Evolutionary conservation across 129 eudicot genomes (phyloP).

Genomic region (Artemisia argyi): DNA sequence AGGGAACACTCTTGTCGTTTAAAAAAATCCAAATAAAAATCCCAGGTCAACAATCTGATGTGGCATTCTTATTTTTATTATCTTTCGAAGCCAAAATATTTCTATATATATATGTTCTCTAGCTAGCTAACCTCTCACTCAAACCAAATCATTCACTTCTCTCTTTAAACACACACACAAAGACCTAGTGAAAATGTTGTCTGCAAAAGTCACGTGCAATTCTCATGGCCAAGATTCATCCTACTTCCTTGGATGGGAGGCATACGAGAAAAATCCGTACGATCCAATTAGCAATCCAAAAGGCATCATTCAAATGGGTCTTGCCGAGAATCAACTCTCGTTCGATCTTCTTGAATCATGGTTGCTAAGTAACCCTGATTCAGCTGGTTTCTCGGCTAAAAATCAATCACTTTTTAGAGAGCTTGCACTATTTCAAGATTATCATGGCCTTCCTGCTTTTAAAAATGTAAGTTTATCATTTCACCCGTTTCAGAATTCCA

Average conservation of each 20-base stretch:
- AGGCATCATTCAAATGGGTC: slow-evolving; percentile 95
- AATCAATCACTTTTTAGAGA: slow-evolving; percentile 68
- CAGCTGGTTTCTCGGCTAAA: slow-evolving; percentile 49
- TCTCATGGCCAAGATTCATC: slow-evolving; percentile 92
- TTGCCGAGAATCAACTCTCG: slow-evolving; percentile 93
- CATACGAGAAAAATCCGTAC: slow-evolving; percentile 89
- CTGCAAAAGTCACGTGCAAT: slow-evolving; percentile 64
- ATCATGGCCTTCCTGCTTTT: slow-evolving; percentile 95
- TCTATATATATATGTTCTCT: slow-evolving; percentile 20
- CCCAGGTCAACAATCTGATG: slow-evolving; percentile 22
- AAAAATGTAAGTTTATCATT: slow-evolving; percentile 49
- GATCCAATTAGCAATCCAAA: slow-evolving; percentile 51
- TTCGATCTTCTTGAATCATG: slow-evolving; percentile 84
- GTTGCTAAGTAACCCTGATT: slow-evolving; percentile 62
- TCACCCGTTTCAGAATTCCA: too few species aligned
- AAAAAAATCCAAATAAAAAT: slow-evolving; percentile 2
- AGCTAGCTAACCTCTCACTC: slow-evolving; percentile 15
- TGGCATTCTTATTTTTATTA: slow-evolving; percentile 17
- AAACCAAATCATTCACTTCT: slow-evolving; percentile 23
- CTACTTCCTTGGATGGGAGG: slow-evolving; percentile 95
- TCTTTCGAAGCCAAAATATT: slow-evolving; percentile 6
- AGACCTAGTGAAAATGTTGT: slow-evolving; percentile 46
- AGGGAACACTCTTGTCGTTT: slow-evolving; percentile 1
- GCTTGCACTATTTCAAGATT: slow-evolving; percentile 93
- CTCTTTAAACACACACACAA: not conserved